These are phyloP conservation scores for Leishmania tropica DNA, from an alignment of 208 protist genomes.

Conservation along the genomic window DNA sequence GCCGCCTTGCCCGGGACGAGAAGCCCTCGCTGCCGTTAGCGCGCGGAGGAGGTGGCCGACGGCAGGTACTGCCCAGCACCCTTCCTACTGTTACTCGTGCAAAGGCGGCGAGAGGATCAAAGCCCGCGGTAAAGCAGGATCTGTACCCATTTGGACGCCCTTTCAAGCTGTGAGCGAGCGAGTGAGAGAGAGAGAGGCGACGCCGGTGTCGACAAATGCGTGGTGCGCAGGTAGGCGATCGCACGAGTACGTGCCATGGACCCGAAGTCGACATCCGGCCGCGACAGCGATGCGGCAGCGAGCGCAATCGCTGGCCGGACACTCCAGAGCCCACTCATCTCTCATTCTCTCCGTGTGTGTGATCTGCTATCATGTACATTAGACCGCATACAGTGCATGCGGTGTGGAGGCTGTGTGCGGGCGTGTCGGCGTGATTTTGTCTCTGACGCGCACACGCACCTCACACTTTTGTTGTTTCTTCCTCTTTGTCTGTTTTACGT, in stretches of 20 bases:
- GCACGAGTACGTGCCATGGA: not conserved
- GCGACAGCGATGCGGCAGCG: not conserved
- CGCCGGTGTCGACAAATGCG: not conserved
- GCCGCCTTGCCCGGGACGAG: conserved; percentile 21
- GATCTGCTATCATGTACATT: not conserved
- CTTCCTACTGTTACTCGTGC: not conserved
- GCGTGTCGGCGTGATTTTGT: not conserved
- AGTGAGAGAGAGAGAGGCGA: not conserved
- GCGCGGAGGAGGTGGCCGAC: not conserved
- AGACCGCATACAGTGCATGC: not conserved
- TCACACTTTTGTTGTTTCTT: not conserved
- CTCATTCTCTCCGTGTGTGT: not conserved
- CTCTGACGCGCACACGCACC: not conserved
- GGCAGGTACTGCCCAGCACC: not conserved
- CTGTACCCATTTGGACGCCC: conserved; percentile 17
- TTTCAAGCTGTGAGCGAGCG: conserved; percentile 20
- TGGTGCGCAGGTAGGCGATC: not conserved
- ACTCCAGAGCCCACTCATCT: not conserved
- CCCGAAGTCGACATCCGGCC: not conserved
- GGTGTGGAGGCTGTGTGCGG: not conserved
- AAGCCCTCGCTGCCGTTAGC: not conserved
- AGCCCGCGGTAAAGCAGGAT: not conserved
- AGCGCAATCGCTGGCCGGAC: not conserved
- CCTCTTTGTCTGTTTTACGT: not conserved
- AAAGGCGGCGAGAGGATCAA: not conserved